A percentile compares a stretch with the other conserved stretches of the same genome.
Evolutionary conservation across 352 stramenopile genomes (phyloP).

Genomic region (Globisporangium orthogonon): DNA sequence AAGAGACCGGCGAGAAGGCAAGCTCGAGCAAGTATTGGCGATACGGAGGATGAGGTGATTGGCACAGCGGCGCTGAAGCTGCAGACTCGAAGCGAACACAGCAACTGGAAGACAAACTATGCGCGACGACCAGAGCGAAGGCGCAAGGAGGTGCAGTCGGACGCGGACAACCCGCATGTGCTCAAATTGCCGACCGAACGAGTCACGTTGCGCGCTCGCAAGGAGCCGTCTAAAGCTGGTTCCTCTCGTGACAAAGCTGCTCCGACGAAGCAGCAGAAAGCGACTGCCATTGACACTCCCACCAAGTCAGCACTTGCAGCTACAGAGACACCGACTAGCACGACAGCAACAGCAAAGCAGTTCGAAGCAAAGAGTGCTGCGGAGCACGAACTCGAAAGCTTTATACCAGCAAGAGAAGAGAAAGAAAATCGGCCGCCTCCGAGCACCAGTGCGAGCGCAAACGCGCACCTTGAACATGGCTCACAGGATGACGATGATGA

Average conservation of each 20-base stretch:
- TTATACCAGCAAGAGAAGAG: background rate
- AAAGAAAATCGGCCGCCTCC: slow-evolving; percentile 8
- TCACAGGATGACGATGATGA: background rate
- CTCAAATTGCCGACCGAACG: background rate
- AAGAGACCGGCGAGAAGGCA: background rate
- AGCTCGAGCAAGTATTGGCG: background rate
- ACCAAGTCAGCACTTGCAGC: background rate
- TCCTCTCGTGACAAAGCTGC: background rate
- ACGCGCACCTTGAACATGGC: background rate
- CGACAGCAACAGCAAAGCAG: background rate
- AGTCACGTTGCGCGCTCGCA: background rate
- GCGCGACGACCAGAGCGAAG: background rate
- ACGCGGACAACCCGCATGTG: too few species aligned
- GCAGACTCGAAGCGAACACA: too few species aligned
- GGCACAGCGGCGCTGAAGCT: background rate
- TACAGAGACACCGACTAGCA: background rate
- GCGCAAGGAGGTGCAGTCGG: background rate
- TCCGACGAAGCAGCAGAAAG: background rate
- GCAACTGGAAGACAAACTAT: background rate
- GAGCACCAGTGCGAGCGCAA: background rate
- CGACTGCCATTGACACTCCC: background rate
- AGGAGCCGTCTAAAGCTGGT: background rate
- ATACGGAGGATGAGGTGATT: background rate
- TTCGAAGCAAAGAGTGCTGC: background rate
- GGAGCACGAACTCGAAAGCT: background rate